Evolutionary conservation across 2,329 filamentous ascomycete genomes (phyloP).

Genomic region (Aspergillus aculeatinus): DNA sequence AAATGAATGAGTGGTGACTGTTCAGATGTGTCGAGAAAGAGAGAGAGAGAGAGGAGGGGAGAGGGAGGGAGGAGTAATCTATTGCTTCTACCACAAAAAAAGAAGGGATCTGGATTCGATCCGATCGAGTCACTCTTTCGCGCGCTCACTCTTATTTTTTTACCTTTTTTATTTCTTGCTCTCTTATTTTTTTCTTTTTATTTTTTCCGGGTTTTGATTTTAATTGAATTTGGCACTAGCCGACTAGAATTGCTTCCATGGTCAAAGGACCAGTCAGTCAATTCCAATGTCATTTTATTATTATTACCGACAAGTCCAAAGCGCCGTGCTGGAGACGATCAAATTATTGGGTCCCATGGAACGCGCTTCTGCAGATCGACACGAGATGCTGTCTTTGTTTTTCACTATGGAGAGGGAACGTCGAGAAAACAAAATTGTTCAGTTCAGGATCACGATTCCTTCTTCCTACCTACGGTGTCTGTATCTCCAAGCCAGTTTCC

Average conservation of each 20-base stretch:
- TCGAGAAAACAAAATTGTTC: not conserved
- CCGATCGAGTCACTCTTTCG: constrained; percentile 12
- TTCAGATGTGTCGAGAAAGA: not conserved
- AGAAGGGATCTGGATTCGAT: constrained; percentile 20
- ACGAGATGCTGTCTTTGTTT: constrained; percentile 12
- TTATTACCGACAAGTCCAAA: constrained; percentile 13
- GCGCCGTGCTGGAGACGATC: constrained; percentile 1
- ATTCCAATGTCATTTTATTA: not conserved
- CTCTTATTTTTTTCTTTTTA: constrained; percentile 2
- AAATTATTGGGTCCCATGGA: constrained; percentile 18
- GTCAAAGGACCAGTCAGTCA: not conserved
- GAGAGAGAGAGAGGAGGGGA: not conserved
- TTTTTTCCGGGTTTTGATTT: constrained; percentile 1
- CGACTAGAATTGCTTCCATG: not conserved
- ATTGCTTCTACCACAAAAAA: not conserved
- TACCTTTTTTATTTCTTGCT: not conserved
- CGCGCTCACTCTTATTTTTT: constrained; percentile 5
- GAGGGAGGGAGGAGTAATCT: constrained; percentile 12
- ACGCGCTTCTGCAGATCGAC: constrained; percentile 15
- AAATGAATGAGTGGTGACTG: not conserved
- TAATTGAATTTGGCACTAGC: constrained; percentile 5
- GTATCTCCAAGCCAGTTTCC: not conserved
- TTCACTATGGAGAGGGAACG: not conserved
- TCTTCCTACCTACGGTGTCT: not conserved
- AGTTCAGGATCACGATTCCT: not conserved